These are phyloP conservation scores for Curvularia sp. DNA, from an alignment of 2,329 filamentous ascomycete genomes.

Conservation along the genomic window DNA sequence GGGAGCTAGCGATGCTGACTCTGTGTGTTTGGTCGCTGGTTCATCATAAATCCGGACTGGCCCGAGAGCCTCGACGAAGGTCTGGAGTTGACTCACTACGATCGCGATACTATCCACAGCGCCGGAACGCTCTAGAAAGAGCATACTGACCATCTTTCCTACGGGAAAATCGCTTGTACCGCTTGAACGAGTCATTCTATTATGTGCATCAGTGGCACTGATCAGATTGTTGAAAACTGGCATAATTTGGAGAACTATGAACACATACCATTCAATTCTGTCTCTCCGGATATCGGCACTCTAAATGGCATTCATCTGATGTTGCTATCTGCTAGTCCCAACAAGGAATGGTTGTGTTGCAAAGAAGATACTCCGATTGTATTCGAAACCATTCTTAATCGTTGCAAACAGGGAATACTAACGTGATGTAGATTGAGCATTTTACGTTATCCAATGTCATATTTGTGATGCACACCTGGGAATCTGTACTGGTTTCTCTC, in stretches of 20 bases:
- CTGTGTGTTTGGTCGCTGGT: conserved; percentile 55
- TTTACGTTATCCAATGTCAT: background rate
- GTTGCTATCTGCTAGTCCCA: background rate
- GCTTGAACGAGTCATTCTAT: conserved; percentile 22
- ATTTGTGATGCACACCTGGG: background rate
- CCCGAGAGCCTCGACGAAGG: conserved; percentile 53
- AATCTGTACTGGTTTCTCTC: background rate
- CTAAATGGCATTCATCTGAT: background rate
- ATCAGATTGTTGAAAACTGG: too few species aligned
- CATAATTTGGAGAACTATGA: background rate
- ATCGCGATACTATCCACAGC: conserved; percentile 57
- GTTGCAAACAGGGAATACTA: background rate
- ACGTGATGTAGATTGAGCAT: background rate
- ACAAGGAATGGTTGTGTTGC: background rate
- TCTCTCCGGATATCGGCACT: background rate
- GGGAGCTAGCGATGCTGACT: conserved; percentile 52
- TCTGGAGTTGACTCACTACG: conserved; percentile 50
- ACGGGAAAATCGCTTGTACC: conserved; percentile 23
- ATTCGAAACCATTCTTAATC: background rate
- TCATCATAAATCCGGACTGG: conserved; percentile 58
- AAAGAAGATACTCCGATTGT: background rate
- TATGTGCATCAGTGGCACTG: too few species aligned
- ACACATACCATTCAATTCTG: background rate
- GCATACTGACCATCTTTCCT: conserved; percentile 53
- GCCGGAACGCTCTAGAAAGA: conserved; percentile 48